Evolutionary conservation across 768 basidiomycete genomes (phyloP).

Genomic region (Macrolepiota fuliginosa): DNA sequence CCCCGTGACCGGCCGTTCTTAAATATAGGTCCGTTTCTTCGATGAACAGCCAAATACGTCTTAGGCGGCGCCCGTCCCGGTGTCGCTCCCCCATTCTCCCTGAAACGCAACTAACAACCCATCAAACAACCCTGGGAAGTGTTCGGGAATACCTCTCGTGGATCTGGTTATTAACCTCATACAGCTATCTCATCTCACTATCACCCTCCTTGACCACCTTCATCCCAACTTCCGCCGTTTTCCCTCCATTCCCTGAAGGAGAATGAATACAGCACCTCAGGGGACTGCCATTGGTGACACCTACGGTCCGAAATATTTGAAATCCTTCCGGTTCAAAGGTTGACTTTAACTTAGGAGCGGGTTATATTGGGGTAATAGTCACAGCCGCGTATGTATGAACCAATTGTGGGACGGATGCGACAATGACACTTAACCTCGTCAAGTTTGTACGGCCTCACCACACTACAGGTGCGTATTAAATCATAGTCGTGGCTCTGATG

Average conservation of each 20-base stretch:
- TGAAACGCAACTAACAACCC: neutral
- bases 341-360: conserved; percentile 14
- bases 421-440: neutral
- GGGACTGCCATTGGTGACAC: conserved; percentile 19
- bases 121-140: neutral
- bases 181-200: neutral
- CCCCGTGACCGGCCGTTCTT: too few species aligned
- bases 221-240: neutral
- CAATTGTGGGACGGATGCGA: neutral
- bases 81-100: neutral
- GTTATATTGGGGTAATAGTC: conserved; percentile 30
- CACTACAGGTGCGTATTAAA: conserved; percentile 25
- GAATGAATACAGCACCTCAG: neutral
- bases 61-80: neutral
- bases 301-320: conserved; percentile 15
- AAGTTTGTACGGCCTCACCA: conserved; percentile 36
- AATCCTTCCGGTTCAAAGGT: neutral
- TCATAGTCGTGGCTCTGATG: neutral
- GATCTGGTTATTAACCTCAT: neutral
- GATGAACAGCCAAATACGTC: neutral
- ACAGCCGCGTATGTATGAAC: conserved; percentile 26
- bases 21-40: neutral
- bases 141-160: neutral
- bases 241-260: neutral
- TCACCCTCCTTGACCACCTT: neutral